A percentile compares a stretch with the other conserved stretches of the same genome.
phyloP scores from a whole-genome alignment of 2,329 filamentous ascomycete genomes.

The Cladophialophora yegresii region DNA sequence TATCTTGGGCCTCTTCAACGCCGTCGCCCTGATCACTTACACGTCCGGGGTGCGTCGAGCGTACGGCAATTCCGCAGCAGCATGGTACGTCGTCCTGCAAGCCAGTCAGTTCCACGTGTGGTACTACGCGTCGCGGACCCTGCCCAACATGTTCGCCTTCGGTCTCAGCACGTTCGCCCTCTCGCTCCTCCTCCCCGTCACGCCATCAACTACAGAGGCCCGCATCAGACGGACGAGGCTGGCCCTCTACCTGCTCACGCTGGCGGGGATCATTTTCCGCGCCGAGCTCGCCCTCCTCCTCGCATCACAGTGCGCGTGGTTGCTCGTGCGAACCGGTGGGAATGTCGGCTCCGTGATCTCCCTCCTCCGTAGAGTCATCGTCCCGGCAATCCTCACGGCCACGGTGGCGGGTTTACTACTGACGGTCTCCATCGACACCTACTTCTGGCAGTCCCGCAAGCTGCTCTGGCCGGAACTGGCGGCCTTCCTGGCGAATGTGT shows the following conservation, averaged over 20 bases:
- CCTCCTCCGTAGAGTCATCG: slow-evolving; percentile 47
- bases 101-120: slow-evolving; percentile 87
- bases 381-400: slow-evolving; percentile 67
- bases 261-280: slow-evolving; percentile 82
- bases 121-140: slow-evolving; percentile 86
- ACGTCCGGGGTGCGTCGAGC: slow-evolving; percentile 63
- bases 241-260: slow-evolving; percentile 72
- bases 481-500: slow-evolving; percentile 87
- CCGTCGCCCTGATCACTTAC: slow-evolving; percentile 67
- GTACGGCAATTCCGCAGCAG: slow-evolving; percentile 67
- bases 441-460: slow-evolving; percentile 78
- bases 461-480: slow-evolving; percentile 86
- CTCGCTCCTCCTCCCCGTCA: slow-evolving; percentile 53
- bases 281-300: slow-evolving; percentile 85
- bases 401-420: slow-evolving; percentile 65
- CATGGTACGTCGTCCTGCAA: slow-evolving; percentile 80
- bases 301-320: slow-evolving; percentile 63
- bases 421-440: slow-evolving; percentile 79
- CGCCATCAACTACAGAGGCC: slow-evolving; percentile 31
- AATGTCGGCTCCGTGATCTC: slow-evolving; percentile 36
- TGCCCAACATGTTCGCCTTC: slow-evolving; percentile 98
- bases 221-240: slow-evolving; percentile 58
- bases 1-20: slow-evolving; percentile 77
- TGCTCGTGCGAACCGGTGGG: slow-evolving; percentile 52
- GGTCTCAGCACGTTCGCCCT: slow-evolving; percentile 62